Base-by-base conservation (phyloP, 1,139 yeast genomes). In the Debaryomyces udenii region DNA sequence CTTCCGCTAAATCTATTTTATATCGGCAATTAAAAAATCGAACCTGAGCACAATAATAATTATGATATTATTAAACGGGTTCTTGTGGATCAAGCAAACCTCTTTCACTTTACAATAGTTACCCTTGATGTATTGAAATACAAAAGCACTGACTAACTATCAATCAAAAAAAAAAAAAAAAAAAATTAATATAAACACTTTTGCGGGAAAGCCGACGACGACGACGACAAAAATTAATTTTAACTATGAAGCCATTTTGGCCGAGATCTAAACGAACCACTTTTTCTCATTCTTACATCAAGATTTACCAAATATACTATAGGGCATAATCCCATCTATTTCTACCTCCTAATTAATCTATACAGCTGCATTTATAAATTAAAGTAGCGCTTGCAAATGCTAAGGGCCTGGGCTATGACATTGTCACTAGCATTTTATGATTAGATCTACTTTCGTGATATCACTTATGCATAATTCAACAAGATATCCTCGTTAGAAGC, bases 201-300 rank as follows among this genome's bases (percentile, higher is more conserved):
- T 39, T 44, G 47, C 47, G 47, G 47, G 42, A 41, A 37, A 26
- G 27, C 41, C 46, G 44, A 36, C 46, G 43, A 41, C 47, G 37
- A 44, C 47, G 39, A 38, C 39, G 41, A 39, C 29, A 27, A 24
- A 23, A 35, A 29, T 36, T 36, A 36, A 36, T 29, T 29, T 36
- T 22, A 11, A 22, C 34, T 31, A 23, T 31, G 29, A 15, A 35
- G 29, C 27, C 30, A 34, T 27, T 34, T 34, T 16, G 37, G n/a
- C 23, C 30, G 9, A 20, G 7, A 5, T 20, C 22, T 20, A 20
- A 20, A 20, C 7, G 22, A 6, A 7, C 7, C 7, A 20, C 7
- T 20, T 20, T 20, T 7, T 5, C 22, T 20, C 5, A 6, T 20
- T 20, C 22, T 20, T 20, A 20, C 22, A 20, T 7, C 22, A 20